phyloP scores from a whole-genome alignment of 108 stramenopile species.

The Mayamaea pseudoterrestris region DNA sequence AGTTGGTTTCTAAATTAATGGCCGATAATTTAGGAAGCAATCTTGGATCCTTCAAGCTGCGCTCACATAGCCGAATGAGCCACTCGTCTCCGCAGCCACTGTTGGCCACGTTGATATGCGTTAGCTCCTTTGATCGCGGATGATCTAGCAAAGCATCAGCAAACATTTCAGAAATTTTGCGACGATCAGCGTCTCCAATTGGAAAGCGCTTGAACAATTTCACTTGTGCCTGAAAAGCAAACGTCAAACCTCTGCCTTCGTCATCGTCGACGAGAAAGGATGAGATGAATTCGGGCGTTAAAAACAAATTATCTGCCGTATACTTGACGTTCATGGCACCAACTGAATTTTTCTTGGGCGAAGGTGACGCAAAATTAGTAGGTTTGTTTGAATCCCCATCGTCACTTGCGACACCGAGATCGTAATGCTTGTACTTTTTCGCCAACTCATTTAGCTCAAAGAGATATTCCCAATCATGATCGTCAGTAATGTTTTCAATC shows the following conservation, averaged over 20 bases:
- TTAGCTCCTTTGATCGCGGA: conserved; percentile 22
- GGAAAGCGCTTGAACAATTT: conserved; percentile 31
- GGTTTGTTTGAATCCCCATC: conserved; percentile 10
- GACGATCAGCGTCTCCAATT: conserved; percentile 17
- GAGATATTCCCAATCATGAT: conserved; percentile 19
- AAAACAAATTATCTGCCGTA: conserved; percentile 20
- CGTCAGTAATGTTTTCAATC: conserved; percentile 2
- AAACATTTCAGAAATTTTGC: conserved; percentile 26
- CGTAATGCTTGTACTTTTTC: conserved; percentile 28
- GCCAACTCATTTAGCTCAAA: conserved; percentile 20
- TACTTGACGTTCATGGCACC: conserved; percentile 10
- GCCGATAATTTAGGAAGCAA: conserved; percentile 18
- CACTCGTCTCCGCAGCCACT: conserved; percentile 24
- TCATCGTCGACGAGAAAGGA: conserved; percentile 16
- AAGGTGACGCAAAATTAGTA: conserved; percentile 9
- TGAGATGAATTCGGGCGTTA: conserved; percentile 27
- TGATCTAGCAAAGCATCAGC: conserved; percentile 23
- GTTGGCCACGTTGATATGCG: conserved; percentile 31
- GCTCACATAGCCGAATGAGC: conserved; percentile 14
- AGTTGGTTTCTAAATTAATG: conserved; percentile 33
- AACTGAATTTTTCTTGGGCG: conserved; percentile 13
- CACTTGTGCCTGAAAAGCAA: conserved; percentile 29
- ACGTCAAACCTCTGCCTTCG: conserved; percentile 7
- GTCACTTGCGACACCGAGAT: conserved; percentile 10
- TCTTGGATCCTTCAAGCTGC: conserved; percentile 1